Conservation (phyloP, 2,329 filamentous ascomycete genomes). For the Aspergillus intermedius region DNA sequence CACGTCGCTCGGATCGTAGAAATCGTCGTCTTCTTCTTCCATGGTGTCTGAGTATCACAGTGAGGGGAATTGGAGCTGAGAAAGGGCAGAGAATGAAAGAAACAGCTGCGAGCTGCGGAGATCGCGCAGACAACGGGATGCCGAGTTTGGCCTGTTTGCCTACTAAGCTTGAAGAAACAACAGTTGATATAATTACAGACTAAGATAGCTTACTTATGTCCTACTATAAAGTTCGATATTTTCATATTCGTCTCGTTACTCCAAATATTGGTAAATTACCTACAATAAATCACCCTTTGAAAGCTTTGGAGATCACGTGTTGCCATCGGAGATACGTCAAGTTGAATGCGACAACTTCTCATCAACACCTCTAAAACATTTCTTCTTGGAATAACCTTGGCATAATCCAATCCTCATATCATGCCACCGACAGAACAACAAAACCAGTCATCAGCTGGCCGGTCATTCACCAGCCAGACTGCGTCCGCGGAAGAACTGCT, state of each 20-base stretch:
- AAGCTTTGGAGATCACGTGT: not conserved
- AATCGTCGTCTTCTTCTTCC: slow-evolving; percentile 44
- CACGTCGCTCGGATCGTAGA: slow-evolving; percentile 38
- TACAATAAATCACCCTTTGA: not conserved
- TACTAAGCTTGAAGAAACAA: not conserved
- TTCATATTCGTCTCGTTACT: not conserved
- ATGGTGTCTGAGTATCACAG: slow-evolving; percentile 21
- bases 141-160: slow-evolving; percentile 18
- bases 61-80: slow-evolving; percentile 1
- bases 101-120: slow-evolving; percentile 11
- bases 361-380: not conserved
- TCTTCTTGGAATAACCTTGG: not conserved
- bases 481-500: slow-evolving; percentile 73
- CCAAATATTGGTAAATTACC: too few relatives aligned
- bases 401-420: not conserved
- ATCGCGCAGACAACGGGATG: slow-evolving; percentile 3
- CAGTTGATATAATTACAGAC: not conserved
- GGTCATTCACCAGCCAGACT: slow-evolving; percentile 65
- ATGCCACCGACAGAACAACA: slow-evolving; percentile 30
- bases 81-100: slow-evolving; percentile 4
- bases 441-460: slow-evolving; percentile 39
- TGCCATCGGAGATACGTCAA: not conserved
- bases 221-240: not conserved
- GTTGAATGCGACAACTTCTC: not conserved
- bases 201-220: not conserved